phyloP scores from a whole-genome alignment of 805 yeast species.

The Pachysolen tannophilus region DNA sequence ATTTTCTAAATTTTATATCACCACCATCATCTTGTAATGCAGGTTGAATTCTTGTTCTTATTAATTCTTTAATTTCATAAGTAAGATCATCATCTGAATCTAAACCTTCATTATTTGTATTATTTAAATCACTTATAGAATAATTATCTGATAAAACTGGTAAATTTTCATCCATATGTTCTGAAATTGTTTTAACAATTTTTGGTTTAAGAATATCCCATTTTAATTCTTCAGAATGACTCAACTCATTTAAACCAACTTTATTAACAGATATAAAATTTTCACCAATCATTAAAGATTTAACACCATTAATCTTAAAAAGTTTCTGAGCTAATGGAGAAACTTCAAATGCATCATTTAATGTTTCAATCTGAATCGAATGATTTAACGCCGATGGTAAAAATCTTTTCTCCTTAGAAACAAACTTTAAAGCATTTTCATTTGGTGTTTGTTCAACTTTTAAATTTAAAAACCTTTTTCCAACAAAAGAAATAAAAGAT shows the following conservation, averaged over 20 bases:
- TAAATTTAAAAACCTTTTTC: conserved; percentile 30
- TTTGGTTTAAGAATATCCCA: conserved; percentile 22
- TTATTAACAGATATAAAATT: conserved; percentile 69
- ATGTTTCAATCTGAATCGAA: conserved; percentile 45
- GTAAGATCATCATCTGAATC: conserved; percentile 65
- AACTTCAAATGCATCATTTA: conserved; percentile 43
- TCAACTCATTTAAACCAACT: conserved; percentile 22
- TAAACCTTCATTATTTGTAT: conserved; percentile 21
- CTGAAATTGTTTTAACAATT: conserved; percentile 17
- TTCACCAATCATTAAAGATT: conserved; percentile 65
- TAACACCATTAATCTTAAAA: conserved; percentile 57
- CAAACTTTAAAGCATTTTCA: conserved; percentile 65
- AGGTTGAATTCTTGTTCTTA: conserved; percentile 64
- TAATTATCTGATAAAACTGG: conserved; percentile 18
- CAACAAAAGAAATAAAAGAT: too few relatives aligned
- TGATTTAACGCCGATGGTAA: conserved; percentile 34
- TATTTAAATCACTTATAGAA: neutral
- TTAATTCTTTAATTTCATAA: conserved; percentile 59
- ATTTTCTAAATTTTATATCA: conserved; percentile 58
- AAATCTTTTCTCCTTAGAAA: conserved; percentile 38
- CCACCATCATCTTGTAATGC: conserved; percentile 76
- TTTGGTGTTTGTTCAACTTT: conserved; percentile 52
- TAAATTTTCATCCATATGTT: conserved; percentile 18
- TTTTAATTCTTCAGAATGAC: conserved; percentile 21
- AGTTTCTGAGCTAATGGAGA: conserved; percentile 60